Evolutionary conservation across 1,284 basidiomycete species (phyloP), one percentile per base, ranked within the genome.

Genomic region (Nidula niveotomentosa): DNA sequence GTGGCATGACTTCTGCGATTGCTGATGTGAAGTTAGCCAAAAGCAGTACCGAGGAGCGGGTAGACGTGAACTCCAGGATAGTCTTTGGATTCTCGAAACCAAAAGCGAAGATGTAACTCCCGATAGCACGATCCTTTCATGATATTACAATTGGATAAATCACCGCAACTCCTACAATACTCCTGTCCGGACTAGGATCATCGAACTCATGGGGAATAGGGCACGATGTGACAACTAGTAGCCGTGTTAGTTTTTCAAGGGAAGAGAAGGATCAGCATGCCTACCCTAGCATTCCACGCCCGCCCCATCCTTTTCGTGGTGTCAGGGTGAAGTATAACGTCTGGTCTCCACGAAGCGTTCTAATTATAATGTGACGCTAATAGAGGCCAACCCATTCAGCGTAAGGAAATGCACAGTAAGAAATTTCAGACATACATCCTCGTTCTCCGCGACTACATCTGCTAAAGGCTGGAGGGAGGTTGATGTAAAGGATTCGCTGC

Each of bases 231-330:
- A 65, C 90, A 92, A n/a, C 87, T 90, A 53, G 13, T 47, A 18
- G 56, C 13, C 34, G 53, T 36, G 23, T n/a, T 30, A 6, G 35
- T 46, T 12, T 30, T 30, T 30, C 30, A 6, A 5, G 3, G 30
- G 30, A 30, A 30, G 30, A 30, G 30, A 30, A 30, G 2, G 30
- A 30, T 6, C 30, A 6, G 30, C 23, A 6, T 30, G 45, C 39
- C 85, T 64, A 91, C 91, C 93, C 93, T 33, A 96, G 74, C 65
- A 90, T 76, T 10, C 94, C 93, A 54, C 91, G 77, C 1, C 93
- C 93, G 55, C 75, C 65, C 84, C 83, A 73, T 61, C 78, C 83
- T 75, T 72, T 71, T 10, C 67, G 58, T 55, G 75, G 83, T 57
- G 69, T 71, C 36, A 78, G 62, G 18, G 65, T 76, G 49, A 73